Percentiles rank a stretch among this genome's conserved stretches.
Conservation (phyloP, 202 grass and related monocot species). For the Brachypodium distachyon region DNA sequence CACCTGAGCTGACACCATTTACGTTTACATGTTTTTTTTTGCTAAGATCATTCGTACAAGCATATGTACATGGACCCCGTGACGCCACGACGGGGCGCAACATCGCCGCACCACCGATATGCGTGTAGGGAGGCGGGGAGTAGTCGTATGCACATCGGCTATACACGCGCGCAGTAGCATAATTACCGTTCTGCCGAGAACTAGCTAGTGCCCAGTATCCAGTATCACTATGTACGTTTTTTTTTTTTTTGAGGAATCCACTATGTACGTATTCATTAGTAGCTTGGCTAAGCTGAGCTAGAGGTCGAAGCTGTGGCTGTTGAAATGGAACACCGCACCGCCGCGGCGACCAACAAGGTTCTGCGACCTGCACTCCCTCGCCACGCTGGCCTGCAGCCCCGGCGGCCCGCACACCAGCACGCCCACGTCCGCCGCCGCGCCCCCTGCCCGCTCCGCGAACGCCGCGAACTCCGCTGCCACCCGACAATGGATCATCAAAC, state of each 20-base stretch:
- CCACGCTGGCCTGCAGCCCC: constrained; percentile 69
- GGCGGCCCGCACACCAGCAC: constrained; percentile 81
- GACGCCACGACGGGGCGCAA: background rate
- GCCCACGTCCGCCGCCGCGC: constrained; percentile 48
- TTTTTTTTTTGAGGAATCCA: too few relatives aligned
- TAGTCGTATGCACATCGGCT: background rate
- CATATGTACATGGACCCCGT: background rate
- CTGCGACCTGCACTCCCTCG: constrained; percentile 65
- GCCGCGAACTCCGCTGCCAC: constrained; percentile 55
- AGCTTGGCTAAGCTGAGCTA: background rate
- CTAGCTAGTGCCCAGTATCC: background rate
- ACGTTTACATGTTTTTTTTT: too few relatives aligned
- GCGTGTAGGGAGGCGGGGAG: background rate
- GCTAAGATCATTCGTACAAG: background rate
- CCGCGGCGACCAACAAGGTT: constrained; percentile 47
- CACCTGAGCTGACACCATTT: too few relatives aligned
- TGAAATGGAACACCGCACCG: constrained; percentile 79
- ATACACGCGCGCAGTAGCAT: background rate
- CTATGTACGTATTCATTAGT: background rate
- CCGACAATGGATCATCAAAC: background rate
- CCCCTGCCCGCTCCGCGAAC: constrained; percentile 48
- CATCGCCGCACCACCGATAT: background rate
- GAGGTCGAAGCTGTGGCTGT: constrained; percentile 96
- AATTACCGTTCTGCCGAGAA: background rate
- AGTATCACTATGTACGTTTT: background rate